Percentiles rank a stretch among this genome's conserved stretches.
Conservation (phyloP, 257 asterid species). For the Coffea canephora region DNA sequence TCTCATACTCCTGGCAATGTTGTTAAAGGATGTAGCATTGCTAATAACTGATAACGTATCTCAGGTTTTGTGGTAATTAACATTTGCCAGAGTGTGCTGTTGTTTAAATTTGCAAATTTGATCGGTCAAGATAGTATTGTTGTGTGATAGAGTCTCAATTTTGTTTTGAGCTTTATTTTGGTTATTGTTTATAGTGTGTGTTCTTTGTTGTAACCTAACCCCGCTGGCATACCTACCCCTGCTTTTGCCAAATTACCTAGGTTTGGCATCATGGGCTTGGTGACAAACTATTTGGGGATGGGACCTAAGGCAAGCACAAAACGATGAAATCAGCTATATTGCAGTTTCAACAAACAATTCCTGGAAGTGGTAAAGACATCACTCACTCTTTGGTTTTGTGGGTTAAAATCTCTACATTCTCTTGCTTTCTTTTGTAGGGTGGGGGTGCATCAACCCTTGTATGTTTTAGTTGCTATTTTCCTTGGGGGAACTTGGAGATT, state of each 20-base stretch:
- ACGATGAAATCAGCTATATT: constrained; percentile 1
- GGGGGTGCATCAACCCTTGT: not conserved
- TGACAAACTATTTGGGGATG: constrained; percentile 72
- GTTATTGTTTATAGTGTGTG: not conserved
- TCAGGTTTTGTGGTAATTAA: not conserved
- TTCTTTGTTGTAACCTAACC: not conserved
- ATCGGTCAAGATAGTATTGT: not conserved
- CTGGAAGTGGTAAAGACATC: not conserved
- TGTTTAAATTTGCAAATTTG: not conserved
- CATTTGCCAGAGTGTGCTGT: not conserved
- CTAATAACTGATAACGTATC: not conserved
- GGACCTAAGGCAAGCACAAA: constrained; percentile 54
- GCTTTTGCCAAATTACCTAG: constrained; percentile 23
- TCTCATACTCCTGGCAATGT: not conserved
- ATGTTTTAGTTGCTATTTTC: not conserved
- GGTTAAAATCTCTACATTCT: not conserved
- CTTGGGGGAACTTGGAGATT: too few species aligned
- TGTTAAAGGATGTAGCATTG: not conserved
- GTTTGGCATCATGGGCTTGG: constrained; percentile 86
- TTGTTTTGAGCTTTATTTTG: not conserved
- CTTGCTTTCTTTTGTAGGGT: not conserved
- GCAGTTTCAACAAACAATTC: not conserved
- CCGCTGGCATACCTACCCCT: not conserved
- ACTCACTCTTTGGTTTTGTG: too few species aligned
- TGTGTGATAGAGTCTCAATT: not conserved